Evolutionary conservation across 805 yeast species (phyloP).

Genomic region (Candida fluviatilis): DNA sequence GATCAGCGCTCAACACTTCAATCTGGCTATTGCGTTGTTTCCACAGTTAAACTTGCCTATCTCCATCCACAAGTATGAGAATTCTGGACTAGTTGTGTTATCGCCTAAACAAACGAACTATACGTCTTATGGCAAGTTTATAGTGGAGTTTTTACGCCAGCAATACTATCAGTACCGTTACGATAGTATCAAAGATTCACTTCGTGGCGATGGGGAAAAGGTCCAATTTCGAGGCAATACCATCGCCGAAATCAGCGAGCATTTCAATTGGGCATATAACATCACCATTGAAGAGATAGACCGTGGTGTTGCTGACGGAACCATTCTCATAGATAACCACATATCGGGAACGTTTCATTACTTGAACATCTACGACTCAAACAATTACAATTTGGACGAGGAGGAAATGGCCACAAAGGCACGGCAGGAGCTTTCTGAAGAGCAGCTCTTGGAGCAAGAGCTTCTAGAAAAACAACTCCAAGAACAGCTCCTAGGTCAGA

Average conservation of each 20-base stretch:
- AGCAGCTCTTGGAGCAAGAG: background rate
- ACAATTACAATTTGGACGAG: constrained; percentile 1
- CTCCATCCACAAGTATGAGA: constrained; percentile 27
- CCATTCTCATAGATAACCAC: constrained; percentile 62
- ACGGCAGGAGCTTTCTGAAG: background rate
- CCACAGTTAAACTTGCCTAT: constrained; percentile 57
- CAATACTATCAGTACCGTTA: constrained; percentile 21
- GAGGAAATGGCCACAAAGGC: background rate
- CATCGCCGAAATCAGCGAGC: constrained; percentile 38
- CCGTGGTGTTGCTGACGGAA: constrained; percentile 52
- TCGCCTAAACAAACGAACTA: constrained; percentile 19
- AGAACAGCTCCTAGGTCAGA: background rate
- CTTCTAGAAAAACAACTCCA: background rate
- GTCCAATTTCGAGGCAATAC: constrained; percentile 30
- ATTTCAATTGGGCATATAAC: constrained; percentile 62
- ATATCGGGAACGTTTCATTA: constrained; percentile 64
- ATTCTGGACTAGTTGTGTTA: constrained; percentile 32
- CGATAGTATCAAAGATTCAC: constrained; percentile 16
- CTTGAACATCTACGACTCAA: constrained; percentile 31
- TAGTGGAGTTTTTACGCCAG: constrained; percentile 18
- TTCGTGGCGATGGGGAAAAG: constrained; percentile 12
- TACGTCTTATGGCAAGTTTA: constrained; percentile 24
- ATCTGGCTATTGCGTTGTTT: constrained; percentile 55
- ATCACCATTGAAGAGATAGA: constrained; percentile 64
- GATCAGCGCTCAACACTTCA: constrained; percentile 66